These are phyloP conservation scores for Peronospora belbahrii DNA, from an alignment of 352 stramenopile genomes.

Conservation along the genomic window DNA sequence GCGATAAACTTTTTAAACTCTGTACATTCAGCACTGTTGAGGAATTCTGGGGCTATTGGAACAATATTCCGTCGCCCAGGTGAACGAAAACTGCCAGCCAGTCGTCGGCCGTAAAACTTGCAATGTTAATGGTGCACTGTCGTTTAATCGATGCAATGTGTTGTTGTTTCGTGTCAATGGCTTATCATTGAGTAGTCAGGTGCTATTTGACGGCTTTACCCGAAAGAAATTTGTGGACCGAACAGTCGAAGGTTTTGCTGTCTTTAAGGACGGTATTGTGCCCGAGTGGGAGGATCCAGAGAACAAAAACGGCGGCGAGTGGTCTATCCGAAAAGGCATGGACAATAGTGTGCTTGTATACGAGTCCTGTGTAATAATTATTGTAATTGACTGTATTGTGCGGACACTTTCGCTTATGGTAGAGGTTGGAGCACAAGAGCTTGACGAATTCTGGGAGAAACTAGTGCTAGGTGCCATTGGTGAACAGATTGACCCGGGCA, in stretches of 20 bases:
- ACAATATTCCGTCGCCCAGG: slow-evolving; percentile 87
- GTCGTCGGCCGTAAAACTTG: not conserved
- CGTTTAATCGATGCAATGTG: slow-evolving; percentile 2
- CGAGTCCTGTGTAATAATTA: not conserved
- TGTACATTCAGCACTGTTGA: slow-evolving; percentile 82
- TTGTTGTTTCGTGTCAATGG: not conserved
- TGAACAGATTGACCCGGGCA: slow-evolving; percentile 76
- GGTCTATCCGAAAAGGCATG: slow-evolving; percentile 73
- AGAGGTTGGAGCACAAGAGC: slow-evolving; percentile 65
- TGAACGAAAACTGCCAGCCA: slow-evolving; percentile 16
- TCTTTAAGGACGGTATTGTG: slow-evolving; percentile 87
- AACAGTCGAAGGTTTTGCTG: slow-evolving; percentile 89
- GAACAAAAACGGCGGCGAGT: slow-evolving; percentile 86
- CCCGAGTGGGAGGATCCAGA: slow-evolving; percentile 87
- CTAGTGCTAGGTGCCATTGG: slow-evolving; percentile 87
- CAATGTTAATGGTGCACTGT: not conserved
- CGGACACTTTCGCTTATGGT: slow-evolving; percentile 1
- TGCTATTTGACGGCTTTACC: slow-evolving; percentile 75
- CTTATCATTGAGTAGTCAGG: slow-evolving; percentile 31
- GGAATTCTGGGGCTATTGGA: slow-evolving; percentile 89
- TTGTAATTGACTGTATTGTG: not conserved
- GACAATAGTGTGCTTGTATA: not conserved
- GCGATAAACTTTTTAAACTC: slow-evolving; percentile 83
- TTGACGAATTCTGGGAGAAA: slow-evolving; percentile 87
- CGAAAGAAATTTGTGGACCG: slow-evolving; percentile 89